phyloP scores from a whole-genome alignment of 352 stramenopile genomes.

The Phytophthora vignae region DNA sequence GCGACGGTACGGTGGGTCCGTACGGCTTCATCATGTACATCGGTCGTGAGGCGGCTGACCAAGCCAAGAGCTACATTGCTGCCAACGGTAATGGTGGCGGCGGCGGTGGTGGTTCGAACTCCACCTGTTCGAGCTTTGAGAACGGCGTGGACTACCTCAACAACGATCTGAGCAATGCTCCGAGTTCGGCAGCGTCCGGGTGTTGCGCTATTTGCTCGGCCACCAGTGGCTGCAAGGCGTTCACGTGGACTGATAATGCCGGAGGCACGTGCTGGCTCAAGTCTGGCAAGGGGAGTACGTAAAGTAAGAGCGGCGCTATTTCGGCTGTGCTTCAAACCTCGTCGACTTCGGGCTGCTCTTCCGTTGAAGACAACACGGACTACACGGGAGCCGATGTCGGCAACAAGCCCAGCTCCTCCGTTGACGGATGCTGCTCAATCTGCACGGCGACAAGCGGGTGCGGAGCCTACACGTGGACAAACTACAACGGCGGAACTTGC shows the following conservation, averaged over 20 bases:
- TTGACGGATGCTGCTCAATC: neutral
- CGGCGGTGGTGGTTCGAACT: neutral
- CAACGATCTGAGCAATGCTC: neutral
- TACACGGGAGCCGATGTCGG: neutral
- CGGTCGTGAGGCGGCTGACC: neutral
- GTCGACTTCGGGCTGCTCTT: neutral
- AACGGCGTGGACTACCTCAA: neutral
- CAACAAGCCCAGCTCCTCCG: neutral
- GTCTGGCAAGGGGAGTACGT: neutral
- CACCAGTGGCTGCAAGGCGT: neutral
- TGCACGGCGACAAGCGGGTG: neutral
- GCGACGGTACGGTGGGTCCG: neutral
- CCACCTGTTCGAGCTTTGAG: neutral
- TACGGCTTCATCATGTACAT: slow-evolving; percentile 2
- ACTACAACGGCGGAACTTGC: neutral
- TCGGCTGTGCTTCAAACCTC: neutral
- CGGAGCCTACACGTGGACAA: neutral
- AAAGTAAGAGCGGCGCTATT: neutral
- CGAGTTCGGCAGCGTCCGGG: neutral
- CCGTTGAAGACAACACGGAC: neutral
- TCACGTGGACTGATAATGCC: neutral
- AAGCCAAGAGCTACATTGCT: neutral
- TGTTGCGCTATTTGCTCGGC: neutral
- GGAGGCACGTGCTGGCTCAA: neutral
- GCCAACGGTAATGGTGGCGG: neutral